Evolutionary conservation across 441 rosid species (phyloP), one percentile per base, ranked within the genome.

Genomic region (Geranium incanum): DNA sequence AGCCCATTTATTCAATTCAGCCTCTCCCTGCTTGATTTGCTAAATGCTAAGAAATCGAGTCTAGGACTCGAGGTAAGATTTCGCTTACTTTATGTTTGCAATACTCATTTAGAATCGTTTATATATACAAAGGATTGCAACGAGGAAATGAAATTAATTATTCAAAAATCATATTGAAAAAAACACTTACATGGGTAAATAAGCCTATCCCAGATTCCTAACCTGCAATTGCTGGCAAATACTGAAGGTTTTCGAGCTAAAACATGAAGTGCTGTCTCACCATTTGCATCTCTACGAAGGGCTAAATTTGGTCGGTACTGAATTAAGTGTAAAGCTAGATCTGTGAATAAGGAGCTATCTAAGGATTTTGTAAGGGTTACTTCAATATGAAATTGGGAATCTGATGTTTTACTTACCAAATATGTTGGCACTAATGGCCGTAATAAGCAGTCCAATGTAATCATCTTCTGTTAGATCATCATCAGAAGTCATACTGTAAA

Each of bases 381-480:
- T 13, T 50, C 16, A 4, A 50, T 50, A 50, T 50, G 18, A 13
- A 13, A 12, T 50, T 50, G 16, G 59, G 59, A 50, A 50, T 50
- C 59, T 12, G 59, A 50, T 50, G 59, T 50, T 50, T 45, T 13
- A 28, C 52, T 45, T 50, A 50, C 59, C 59, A 50, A 50, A 50
- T 50, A 50, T 50, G 59, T 50, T 50, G 59, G 59, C 59, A 59
- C 67, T 76, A 67, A 84, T 81, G 45, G 81, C 73, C 6, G 83
- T 81, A 74, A 78, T 60, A 45, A 84, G 82, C 7, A 81, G 79
- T 0, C 70, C 80, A 59, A 70, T 69, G 0, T 70, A 74, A 70
- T 84, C 86, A 9, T 79, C 75, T 60, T 68, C 77, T 0, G 79
- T 75, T n/a, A 81, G 79, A 72, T 78, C 74, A 19, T 72, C 74